Percentiles rank a stretch among this genome's conserved stretches.
Conservation (phyloP, 2,329 filamentous ascomycete species). For the Drechslera avenae region DNA sequence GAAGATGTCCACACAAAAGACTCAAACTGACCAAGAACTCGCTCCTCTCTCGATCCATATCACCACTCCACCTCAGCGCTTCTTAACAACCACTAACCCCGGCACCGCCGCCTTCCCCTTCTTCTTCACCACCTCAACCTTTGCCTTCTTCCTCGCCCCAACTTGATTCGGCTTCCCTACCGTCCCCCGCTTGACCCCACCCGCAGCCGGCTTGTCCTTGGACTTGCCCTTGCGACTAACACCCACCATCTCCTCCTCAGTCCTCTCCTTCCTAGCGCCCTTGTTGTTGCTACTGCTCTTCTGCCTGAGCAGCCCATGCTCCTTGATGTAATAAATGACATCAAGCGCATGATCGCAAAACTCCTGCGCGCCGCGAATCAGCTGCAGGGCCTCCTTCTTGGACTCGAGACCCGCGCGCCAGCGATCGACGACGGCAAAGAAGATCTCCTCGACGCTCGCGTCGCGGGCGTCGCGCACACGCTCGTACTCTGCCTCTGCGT, state of each 20-base stretch:
- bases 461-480: constrained; percentile 12
- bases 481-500: constrained; percentile 6
- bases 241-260: constrained; percentile 3
- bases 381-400: constrained; percentile 17
- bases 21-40: too few species aligned
- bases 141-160: constrained; percentile 27
- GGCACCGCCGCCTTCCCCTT: not conserved
- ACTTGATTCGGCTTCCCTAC: constrained; percentile 15
- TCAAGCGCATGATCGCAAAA: constrained; percentile 43
- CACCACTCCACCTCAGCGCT: too few species aligned
- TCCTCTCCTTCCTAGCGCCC: constrained; percentile 21
- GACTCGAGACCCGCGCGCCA: constrained; percentile 34
- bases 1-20: too few species aligned
- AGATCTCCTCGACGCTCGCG: constrained; percentile 38
- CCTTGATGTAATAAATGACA: constrained; percentile 37
- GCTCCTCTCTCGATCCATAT: too few species aligned
- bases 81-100: too few species aligned
- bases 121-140: constrained; percentile 15
- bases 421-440: constrained; percentile 39
- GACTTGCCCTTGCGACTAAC: not conserved
- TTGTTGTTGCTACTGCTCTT: constrained; percentile 25
- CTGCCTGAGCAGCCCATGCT: constrained; percentile 27
- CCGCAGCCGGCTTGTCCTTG: constrained; percentile 1
- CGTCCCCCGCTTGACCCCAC: constrained; percentile 6
- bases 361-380: constrained; percentile 39